Evolutionary conservation across 2,329 filamentous ascomycete genomes (phyloP), one percentile per base, ranked within the genome.

Genomic region (Tolypocladium endophyticum): DNA sequence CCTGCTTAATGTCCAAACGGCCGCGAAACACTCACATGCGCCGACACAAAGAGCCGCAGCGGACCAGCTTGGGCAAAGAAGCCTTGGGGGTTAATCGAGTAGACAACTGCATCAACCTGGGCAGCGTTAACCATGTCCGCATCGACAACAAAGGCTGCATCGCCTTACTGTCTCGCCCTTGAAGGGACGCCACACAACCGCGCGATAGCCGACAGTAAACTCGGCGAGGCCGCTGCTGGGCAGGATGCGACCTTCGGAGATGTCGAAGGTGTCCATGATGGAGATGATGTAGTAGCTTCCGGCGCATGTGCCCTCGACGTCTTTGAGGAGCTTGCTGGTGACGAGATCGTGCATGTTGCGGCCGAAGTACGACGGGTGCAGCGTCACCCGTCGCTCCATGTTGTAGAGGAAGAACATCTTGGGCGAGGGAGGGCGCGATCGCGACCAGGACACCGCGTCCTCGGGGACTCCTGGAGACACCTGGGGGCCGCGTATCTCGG

Each of bases 321-420:
- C 93, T 70, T 90, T 88, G 64, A 96, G 83, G 35, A 99, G 85
- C 74, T 93, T 92, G 67, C 89, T 88, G 57, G 89, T 93, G 47
- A 99, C 89, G 68, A 96, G 87, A 67, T 95, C 89, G 68, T 93
- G 88, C 80, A 97, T 95, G 72, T 94, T 91, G 64, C 90, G 88
- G 61, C 92, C 92, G 72, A 99, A 97, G 78, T 95, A 99, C 16
- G 93, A 97, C 35, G 94, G 94, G 72, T 99, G 94, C 70, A 99
- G 84, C 67, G 91, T 92, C 69, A 97, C 92, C 71, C 90, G 88
- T 72, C 93, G 92, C 78, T 96, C 92, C 76, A 97, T 88, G 72
- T 96, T 93, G 77, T 96, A 91, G 65, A 99, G 89, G 80, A 99
- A 99, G 77, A 97, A 99, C 94, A 99, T 99, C 68, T 64, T 77